Conservation (phyloP, 495 filamentous ascomycete species). For the Evansstolkia leycettana region DNA sequence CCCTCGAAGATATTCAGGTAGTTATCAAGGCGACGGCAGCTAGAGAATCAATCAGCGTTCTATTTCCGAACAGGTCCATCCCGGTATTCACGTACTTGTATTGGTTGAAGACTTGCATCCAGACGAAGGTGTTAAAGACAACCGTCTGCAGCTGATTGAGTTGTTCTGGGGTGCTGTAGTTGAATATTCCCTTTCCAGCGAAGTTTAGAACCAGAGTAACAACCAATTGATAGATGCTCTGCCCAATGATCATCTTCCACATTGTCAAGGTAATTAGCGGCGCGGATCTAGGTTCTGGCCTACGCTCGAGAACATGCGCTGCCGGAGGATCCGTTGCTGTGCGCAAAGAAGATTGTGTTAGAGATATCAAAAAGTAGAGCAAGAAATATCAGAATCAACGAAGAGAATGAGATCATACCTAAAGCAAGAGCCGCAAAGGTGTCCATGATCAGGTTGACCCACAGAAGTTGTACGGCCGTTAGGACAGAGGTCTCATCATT, state of each 20-base stretch:
- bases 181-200: constrained; percentile 50
- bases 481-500: constrained; percentile 57
- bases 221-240: constrained; percentile 71
- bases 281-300: constrained; percentile 64
- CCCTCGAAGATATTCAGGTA: constrained; percentile 84
- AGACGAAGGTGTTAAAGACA: constrained; percentile 86
- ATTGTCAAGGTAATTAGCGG: constrained; percentile 68
- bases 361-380: not conserved
- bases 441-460: constrained; percentile 93
- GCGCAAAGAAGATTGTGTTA: not conserved
- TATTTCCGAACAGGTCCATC: no score
- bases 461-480: constrained; percentile 75
- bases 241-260: constrained; percentile 93
- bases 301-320: constrained; percentile 54
- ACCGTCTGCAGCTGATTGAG: constrained; percentile 44
- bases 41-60: constrained; percentile 5
- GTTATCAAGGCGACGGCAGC: constrained; percentile 76
- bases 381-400: not conserved
- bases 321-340: constrained; percentile 71
- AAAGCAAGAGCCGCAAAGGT: constrained; percentile 91
- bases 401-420: constrained; percentile 7
- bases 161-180: constrained; percentile 27
- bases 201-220: constrained; percentile 72
- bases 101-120: constrained; percentile 93
- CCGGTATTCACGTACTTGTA: constrained; percentile 42